Evolutionary conservation across 2,329 filamentous ascomycete species (phyloP).

Genomic region (Alternaria solani): DNA sequence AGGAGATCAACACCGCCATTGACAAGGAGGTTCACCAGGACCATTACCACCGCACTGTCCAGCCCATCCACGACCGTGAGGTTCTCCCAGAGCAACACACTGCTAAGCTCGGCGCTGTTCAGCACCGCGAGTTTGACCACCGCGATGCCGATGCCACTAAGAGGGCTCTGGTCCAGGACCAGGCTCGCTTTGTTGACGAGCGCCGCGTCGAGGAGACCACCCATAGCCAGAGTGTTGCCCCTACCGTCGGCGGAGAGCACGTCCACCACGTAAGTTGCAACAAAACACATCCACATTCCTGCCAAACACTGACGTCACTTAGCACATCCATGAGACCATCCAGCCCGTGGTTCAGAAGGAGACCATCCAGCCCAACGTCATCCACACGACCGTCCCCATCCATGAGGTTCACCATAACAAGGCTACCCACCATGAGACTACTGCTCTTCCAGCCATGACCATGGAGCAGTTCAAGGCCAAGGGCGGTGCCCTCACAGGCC

Average conservation of each 20-base stretch:
- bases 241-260: slow-evolving; percentile 67
- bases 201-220: slow-evolving; percentile 57
- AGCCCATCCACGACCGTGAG: slow-evolving; percentile 67
- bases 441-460: slow-evolving; percentile 69
- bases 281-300: neutral
- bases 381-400: slow-evolving; percentile 76
- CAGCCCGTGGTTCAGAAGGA: slow-evolving; percentile 77
- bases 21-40: slow-evolving; percentile 76
- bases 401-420: slow-evolving; percentile 76
- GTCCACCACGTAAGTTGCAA: slow-evolving; percentile 61
- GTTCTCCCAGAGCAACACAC: slow-evolving; percentile 69
- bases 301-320: slow-evolving; percentile 14
- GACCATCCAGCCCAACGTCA: slow-evolving; percentile 69
- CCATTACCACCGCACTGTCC: slow-evolving; percentile 74
- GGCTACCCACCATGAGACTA: slow-evolving; percentile 70
- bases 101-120: slow-evolving; percentile 65
- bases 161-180: slow-evolving; percentile 55
- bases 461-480: slow-evolving; percentile 69
- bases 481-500: slow-evolving; percentile 63
- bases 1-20: slow-evolving; percentile 68
- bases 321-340: slow-evolving; percentile 71
- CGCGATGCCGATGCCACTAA: slow-evolving; percentile 58
- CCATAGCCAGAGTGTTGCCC: slow-evolving; percentile 58
- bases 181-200: slow-evolving; percentile 62
- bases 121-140: slow-evolving; percentile 70